A percentile compares a stretch with the other conserved stretches of the same genome.
phyloP scores from a whole-genome alignment of 257 asterid genomes.

The Fraxinus excelsior region DNA sequence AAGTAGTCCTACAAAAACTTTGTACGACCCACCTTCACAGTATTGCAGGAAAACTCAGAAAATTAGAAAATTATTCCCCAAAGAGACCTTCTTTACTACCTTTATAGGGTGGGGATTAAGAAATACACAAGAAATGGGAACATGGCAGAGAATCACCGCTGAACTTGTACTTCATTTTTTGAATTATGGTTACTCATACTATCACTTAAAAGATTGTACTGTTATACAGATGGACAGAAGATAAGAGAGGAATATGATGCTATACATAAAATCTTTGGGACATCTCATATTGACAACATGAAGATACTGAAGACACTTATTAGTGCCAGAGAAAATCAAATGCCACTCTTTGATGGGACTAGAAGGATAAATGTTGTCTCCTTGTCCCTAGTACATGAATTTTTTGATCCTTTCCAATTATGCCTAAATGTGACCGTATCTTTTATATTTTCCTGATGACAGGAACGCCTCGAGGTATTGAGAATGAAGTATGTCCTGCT shows the following conservation, averaged over 20 bases:
- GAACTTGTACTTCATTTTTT: background rate
- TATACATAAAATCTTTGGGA: background rate
- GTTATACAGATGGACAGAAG: background rate
- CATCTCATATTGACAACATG: slow-evolving; percentile 56
- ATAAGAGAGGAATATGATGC: background rate
- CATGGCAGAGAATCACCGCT: background rate
- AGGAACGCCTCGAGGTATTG: slow-evolving; percentile 69
- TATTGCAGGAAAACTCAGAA: no score
- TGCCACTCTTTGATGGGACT: slow-evolving; percentile 49
- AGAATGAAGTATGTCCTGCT: slow-evolving; percentile 70
- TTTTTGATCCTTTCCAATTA: background rate
- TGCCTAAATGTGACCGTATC: background rate
- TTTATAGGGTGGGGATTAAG: no score
- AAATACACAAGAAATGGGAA: background rate
- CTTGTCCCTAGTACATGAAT: background rate
- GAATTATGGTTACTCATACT: background rate
- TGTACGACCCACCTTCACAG: no score
- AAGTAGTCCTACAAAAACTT: no score
- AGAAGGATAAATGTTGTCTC: slow-evolving; percentile 32
- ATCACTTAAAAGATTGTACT: background rate
- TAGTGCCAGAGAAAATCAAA: slow-evolving; percentile 41
- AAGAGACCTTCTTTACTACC: no score
- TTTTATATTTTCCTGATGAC: slow-evolving; percentile 17
- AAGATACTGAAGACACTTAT: slow-evolving; percentile 47
- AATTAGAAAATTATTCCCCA: no score